Percentiles rank a stretch among this genome's conserved stretches.
These are phyloP conservation scores for Ceratorhiza oryzae-sativae DNA, from an alignment of 1,284 basidiomycete species.

Conservation along the genomic window DNA sequence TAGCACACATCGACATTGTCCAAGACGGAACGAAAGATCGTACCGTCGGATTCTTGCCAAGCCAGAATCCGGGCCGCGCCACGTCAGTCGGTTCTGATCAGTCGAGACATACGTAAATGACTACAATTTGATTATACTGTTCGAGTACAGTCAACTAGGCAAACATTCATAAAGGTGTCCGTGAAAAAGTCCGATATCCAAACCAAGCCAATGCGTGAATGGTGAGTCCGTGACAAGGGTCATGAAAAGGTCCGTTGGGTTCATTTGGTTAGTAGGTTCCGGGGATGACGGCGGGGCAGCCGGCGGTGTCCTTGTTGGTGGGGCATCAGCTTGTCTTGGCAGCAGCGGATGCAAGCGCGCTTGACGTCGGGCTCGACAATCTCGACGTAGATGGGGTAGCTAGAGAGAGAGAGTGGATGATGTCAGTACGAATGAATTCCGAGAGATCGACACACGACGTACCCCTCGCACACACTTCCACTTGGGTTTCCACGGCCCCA, in stretches of 20 bases:
- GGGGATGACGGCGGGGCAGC: conserved; percentile 44
- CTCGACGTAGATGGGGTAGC: conserved; percentile 47
- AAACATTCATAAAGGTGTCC: conserved; percentile 1
- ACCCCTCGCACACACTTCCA: conserved; percentile 45
- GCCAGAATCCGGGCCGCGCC: too few relatives aligned
- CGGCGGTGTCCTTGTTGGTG: conserved; percentile 42
- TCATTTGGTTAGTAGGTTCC: conserved; percentile 40
- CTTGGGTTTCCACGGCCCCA: conserved; percentile 48
- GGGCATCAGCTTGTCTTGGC: conserved; percentile 45
- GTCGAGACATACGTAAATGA: too few relatives aligned
- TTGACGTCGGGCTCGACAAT: conserved; percentile 47
- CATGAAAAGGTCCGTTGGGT: conserved; percentile 9
- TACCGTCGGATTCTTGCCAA: too few relatives aligned
- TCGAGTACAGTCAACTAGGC: background rate
- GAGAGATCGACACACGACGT: background rate
- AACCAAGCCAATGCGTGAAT: background rate
- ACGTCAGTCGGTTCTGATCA: too few relatives aligned
- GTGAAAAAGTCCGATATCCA: conserved; percentile 1
- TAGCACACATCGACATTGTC: too few relatives aligned
- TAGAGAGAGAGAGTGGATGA: background rate
- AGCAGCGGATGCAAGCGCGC: conserved; percentile 49
- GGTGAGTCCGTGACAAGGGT: background rate
- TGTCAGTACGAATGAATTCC: background rate
- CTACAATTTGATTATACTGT: background rate
- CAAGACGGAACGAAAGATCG: too few relatives aligned